Conservation (phyloP, 352 stramenopile genomes). For the Lagenidium giganteum region DNA sequence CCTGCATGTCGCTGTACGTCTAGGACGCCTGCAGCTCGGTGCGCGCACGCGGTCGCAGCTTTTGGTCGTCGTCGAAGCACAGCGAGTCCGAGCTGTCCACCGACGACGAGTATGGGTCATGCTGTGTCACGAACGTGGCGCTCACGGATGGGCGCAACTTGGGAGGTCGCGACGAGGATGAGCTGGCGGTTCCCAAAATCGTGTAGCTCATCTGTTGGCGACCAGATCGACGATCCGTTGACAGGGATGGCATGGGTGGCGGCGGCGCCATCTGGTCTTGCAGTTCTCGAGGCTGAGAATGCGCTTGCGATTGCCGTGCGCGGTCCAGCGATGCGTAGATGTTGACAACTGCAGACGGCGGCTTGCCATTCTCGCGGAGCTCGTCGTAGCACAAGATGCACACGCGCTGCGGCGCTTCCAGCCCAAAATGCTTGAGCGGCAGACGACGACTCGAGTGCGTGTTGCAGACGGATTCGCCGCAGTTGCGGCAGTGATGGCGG, state of each 20-base stretch:
- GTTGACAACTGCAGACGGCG: conserved; percentile 67
- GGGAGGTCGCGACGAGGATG: too few species aligned
- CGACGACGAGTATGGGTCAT: background rate
- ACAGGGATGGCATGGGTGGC: conserved; percentile 20
- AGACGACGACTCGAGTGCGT: conserved; percentile 72
- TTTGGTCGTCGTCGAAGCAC: conserved; percentile 25
- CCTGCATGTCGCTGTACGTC: conserved; percentile 55
- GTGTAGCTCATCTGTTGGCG: too few species aligned
- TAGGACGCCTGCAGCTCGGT: conserved; percentile 55
- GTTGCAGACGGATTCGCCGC: conserved; percentile 79
- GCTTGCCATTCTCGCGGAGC: conserved; percentile 63
- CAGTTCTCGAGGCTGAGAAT: too few species aligned
- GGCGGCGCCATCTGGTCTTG: conserved; percentile 10
- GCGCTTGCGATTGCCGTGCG: too few species aligned
- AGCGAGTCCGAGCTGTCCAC: conserved; percentile 1
- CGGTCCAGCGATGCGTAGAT: conserved; percentile 35
- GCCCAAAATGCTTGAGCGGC: conserved; percentile 49
- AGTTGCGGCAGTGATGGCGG: conserved; percentile 87
- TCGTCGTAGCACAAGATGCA: conserved; percentile 82
- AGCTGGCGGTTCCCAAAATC: too few species aligned
- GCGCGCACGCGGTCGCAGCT: conserved; percentile 44
- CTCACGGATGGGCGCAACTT: too few species aligned
- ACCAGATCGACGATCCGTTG: too few species aligned
- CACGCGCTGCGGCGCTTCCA: conserved; percentile 61
- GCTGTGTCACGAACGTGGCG: too few species aligned